These are phyloP conservation scores for Achaetomium macrosporum DNA, from an alignment of 2,329 filamentous ascomycete species.

Conservation along the genomic window DNA sequence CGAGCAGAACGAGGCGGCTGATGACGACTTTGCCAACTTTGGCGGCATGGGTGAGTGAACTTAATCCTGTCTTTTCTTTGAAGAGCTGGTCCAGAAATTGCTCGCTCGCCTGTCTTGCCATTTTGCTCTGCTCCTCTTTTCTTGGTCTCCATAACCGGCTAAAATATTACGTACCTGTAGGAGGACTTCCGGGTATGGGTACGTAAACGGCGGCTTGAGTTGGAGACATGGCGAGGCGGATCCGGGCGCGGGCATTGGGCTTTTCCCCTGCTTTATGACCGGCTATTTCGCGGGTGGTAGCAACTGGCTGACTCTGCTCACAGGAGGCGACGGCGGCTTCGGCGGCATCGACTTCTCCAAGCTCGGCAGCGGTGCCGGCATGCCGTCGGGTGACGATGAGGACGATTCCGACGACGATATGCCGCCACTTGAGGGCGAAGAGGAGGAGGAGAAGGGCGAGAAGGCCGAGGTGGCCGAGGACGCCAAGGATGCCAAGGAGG, in stretches of 20 bases:
- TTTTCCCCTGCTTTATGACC: neutral
- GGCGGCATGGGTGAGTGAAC: conserved; percentile 52
- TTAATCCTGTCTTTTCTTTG: neutral
- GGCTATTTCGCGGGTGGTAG: too few species aligned
- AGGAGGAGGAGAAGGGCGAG: conserved; percentile 41
- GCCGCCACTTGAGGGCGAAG: conserved; percentile 68
- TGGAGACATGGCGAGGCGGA: neutral
- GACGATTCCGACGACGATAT: conserved; percentile 72
- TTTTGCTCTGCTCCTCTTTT: neutral
- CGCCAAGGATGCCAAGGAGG: conserved; percentile 29
- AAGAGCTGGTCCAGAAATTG: neutral
- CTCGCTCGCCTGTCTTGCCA: neutral
- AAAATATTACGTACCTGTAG: conserved; percentile 30
- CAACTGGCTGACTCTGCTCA: conserved; percentile 18
- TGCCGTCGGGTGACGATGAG: conserved; percentile 44
- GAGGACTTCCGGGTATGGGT: conserved; percentile 42
- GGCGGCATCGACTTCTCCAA: conserved; percentile 93
- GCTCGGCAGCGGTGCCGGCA: conserved; percentile 58
- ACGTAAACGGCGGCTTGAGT: conserved; percentile 18
- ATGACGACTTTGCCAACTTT: conserved; percentile 70
- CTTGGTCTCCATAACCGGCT: conserved; percentile 6
- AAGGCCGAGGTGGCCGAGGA: conserved; percentile 34
- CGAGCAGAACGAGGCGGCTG: conserved; percentile 85
- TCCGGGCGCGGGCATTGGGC: conserved; percentile 1
- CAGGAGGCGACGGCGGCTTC: conserved; percentile 51